Evolutionary conservation across 345 rosid genomes (phyloP), one percentile per base, ranked within the genome.

Genomic region (Moringa oleifera): DNA sequence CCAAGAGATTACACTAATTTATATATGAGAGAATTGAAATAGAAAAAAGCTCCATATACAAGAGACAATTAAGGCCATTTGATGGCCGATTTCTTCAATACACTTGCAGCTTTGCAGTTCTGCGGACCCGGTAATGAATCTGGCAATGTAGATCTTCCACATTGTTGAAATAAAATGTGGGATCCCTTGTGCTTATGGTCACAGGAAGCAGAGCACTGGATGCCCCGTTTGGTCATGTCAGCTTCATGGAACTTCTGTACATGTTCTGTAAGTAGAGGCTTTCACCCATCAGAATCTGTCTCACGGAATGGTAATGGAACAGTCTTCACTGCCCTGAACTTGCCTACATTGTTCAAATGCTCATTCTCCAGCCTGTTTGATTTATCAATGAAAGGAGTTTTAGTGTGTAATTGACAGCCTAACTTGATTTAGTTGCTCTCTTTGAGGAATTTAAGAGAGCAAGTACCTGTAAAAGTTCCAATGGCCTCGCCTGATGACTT

Each of bases 381-480:
- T 23, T 33, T 4, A 33, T 33, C 11, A n/a, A n/a, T 33, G 37
- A 4, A 5, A 33, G 5, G 37, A 33, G 5, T 11, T 4, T 33
- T 11, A 33, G 11, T n/a, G n/a, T n/a, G n/a, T 33, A 33, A 33
- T 11, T 33, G 37, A 33, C 11, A 4, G 37, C 37, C 11, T 5
- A 33, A 4, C 11, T 33, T 33, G 37, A 4, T 33, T 33, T 33
- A 33, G 37, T 33, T 33, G 5, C 5, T 11, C 11, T 33, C 11
- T 11, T 11, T 4, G 37, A 33, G 37, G 56, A 53, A 28, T 28
- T 2, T 28, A 8, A 41, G 47, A 41, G 47, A 41, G 17, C n/a
- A 41, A 41, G 47, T 73, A 91, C 98, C 98, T 82, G 83, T 94
- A 91, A 54, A 91, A 94, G 71, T 91, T 94, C 99, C 99, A 91